Evolutionary conservation across 305 asterid species (phyloP).

Genomic region (Fraxinus ornus): DNA sequence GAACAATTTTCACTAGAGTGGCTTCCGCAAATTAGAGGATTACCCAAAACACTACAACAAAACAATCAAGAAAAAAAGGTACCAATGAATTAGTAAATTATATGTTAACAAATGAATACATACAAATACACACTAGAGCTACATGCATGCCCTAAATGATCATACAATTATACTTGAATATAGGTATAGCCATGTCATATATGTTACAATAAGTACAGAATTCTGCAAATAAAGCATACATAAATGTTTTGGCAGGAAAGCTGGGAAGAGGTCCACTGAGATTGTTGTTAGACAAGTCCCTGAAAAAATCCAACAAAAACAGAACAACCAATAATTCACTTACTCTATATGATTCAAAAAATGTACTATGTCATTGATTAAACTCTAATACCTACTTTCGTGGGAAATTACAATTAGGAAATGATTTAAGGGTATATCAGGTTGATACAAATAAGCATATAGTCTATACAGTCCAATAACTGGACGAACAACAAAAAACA

Average conservation of each 20-base stretch:
- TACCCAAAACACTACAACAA: constrained; percentile 50
- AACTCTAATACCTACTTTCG: background rate
- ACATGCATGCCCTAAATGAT: constrained; percentile 7
- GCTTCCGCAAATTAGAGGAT: constrained; percentile 80
- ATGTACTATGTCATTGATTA: background rate
- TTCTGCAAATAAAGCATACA: constrained; percentile 49
- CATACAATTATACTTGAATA: background rate
- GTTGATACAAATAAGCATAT: background rate
- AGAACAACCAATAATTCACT: constrained; percentile 29
- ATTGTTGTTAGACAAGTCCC: constrained; percentile 97
- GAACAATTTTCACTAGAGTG: constrained; percentile 65
- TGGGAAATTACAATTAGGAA: background rate
- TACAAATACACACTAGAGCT: constrained; percentile 12
- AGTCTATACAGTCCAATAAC: background rate
- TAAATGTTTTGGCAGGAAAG: constrained; percentile 76
- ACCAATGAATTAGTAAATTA: background rate
- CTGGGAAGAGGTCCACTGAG: constrained; percentile 84
- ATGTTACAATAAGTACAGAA: constrained; percentile 8
- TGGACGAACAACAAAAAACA: constrained; percentile 17
- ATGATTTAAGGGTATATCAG: background rate
- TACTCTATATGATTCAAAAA: constrained; percentile 19
- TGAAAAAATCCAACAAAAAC: constrained; percentile 38
- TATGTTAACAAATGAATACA: background rate
- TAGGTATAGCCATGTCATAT: background rate
- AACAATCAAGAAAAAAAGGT: background rate